Evolutionary conservation across 495 filamentous ascomycete species (phyloP).

Genomic region (Penicillium pancosmium): DNA sequence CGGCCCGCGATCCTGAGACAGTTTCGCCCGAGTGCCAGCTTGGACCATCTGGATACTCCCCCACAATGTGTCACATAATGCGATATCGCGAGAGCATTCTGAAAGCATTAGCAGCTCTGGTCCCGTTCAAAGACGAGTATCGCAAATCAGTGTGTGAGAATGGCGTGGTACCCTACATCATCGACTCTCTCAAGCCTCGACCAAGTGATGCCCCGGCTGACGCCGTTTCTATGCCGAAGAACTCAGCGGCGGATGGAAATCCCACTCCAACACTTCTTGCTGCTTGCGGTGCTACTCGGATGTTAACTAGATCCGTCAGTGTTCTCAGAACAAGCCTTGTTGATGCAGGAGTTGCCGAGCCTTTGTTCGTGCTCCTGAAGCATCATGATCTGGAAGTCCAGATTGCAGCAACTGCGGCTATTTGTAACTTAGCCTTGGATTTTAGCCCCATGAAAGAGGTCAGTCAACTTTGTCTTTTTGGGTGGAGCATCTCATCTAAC

Average conservation of each 20-base stretch:
- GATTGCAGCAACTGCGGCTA: constrained; percentile 77
- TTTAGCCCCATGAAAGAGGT: constrained; percentile 91
- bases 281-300: constrained; percentile 77
- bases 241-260: constrained; percentile 47
- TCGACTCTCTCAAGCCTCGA: constrained; percentile 74
- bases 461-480: constrained; percentile 30
- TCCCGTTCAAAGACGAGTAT: constrained; percentile 80
- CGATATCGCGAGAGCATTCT: constrained; percentile 77
- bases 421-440: constrained; percentile 82
- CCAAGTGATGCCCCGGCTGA: constrained; percentile 39
- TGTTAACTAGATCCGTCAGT: constrained; percentile 80
- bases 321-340: constrained; percentile 83
- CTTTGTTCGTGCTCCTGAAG: constrained; percentile 74
- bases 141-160: constrained; percentile 81
- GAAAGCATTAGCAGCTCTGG: constrained; percentile 75
- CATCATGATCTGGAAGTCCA: constrained; percentile 80
- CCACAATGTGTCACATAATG: constrained; percentile 70
- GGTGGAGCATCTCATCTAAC: constrained; percentile 20
- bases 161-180: constrained; percentile 76
- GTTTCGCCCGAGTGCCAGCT: constrained; percentile 42
- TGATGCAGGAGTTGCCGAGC: constrained; percentile 78
- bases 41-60: constrained; percentile 63
- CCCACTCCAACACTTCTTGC: constrained; percentile 74
- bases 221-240: constrained; percentile 34
- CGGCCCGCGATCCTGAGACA: constrained; percentile 24